These are phyloP conservation scores for Cylindrotheca fusiformis DNA, from an alignment of 108 stramenopile species.

Conservation along the genomic window DNA sequence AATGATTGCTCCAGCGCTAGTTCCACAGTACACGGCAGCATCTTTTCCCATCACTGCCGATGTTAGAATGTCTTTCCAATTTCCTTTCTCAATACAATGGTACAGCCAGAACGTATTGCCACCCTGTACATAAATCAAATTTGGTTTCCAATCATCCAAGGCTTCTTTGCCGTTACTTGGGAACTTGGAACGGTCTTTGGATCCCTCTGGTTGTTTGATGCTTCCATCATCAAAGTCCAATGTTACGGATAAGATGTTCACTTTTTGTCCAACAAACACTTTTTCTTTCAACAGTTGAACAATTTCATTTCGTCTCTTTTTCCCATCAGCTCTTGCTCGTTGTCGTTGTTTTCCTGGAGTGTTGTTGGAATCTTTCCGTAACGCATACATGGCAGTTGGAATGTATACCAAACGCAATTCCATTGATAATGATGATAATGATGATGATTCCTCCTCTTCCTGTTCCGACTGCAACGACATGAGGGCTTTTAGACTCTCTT, in stretches of 20 bases:
- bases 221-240: conserved; percentile 78
- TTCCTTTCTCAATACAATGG: conserved; percentile 74
- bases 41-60: conserved; percentile 16
- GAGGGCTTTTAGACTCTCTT: neutral
- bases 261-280: conserved; percentile 3
- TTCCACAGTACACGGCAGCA: conserved; percentile 71
- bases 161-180: conserved; percentile 48
- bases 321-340: conserved; percentile 81
- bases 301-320: conserved; percentile 60
- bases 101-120: conserved; percentile 92
- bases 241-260: conserved; percentile 36
- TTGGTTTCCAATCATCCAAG: conserved; percentile 61
- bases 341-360: conserved; percentile 86
- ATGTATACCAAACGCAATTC: conserved; percentile 73
- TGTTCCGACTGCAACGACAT: neutral
- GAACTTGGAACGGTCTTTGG: conserved; percentile 30
- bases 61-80: conserved; percentile 38
- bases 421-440: conserved; percentile 1
- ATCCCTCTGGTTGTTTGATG: conserved; percentile 60
- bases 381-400: conserved; percentile 89
- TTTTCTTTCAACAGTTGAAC: conserved; percentile 43
- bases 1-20: conserved; percentile 83
- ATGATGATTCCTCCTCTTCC: neutral
- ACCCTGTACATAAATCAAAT: conserved; percentile 83
- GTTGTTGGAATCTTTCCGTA: conserved; percentile 52